Conservation (phyloP, 1,284 basidiomycete genomes). For the Earliella scabrosa region DNA sequence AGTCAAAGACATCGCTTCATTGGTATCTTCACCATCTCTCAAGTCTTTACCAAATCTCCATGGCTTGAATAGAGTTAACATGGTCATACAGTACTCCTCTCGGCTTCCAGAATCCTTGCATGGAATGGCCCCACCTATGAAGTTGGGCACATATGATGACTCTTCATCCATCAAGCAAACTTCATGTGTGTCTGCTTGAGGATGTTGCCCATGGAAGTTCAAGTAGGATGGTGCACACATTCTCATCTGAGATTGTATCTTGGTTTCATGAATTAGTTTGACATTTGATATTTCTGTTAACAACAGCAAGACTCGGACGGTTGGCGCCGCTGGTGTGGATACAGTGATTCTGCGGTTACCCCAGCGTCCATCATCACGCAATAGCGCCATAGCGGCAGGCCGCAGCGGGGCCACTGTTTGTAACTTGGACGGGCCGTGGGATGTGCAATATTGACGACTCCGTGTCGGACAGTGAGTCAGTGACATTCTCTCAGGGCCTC, state of each 20-base stretch:
- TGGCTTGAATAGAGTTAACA: too few species aligned
- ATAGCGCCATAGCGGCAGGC: too few species aligned
- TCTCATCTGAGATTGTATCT: not conserved
- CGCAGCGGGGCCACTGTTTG: too few species aligned
- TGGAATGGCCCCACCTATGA: not conserved
- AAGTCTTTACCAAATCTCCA: constrained; percentile 3
- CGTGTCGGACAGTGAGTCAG: too few species aligned
- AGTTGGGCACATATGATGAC: not conserved
- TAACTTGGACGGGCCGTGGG: too few species aligned
- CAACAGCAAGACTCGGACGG: too few species aligned
- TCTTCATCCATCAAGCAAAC: not conserved
- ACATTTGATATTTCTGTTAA: not conserved
- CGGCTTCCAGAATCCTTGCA: not conserved
- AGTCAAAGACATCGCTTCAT: not conserved
- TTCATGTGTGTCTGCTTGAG: not conserved
- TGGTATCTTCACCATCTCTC: not conserved
- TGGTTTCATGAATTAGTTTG: not conserved
- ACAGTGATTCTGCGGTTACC: too few species aligned
- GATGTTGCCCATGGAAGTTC: not conserved
- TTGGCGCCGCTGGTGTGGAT: too few species aligned
- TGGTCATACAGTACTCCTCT: too few species aligned
- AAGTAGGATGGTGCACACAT: not conserved
- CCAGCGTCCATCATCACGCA: too few species aligned
- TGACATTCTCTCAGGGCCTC: too few species aligned
- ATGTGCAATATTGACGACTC: too few species aligned